Conservation (phyloP, 2,329 filamentous ascomycete genomes). For the Phyllosticta citribraziliensis region DNA sequence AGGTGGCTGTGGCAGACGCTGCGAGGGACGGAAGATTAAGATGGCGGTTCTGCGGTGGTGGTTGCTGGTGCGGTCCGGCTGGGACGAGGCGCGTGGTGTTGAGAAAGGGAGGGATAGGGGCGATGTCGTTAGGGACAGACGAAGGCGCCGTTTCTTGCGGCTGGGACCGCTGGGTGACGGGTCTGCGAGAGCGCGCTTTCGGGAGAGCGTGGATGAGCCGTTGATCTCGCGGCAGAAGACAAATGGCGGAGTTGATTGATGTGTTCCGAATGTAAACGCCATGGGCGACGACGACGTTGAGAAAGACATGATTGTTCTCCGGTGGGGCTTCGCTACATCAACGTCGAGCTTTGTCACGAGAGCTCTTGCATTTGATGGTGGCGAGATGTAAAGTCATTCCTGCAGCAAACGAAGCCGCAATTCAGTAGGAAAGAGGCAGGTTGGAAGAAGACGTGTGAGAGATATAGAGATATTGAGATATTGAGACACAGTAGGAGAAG, state of each 20-base stretch:
- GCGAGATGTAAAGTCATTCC: background rate
- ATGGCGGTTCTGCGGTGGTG: conserved; percentile 18
- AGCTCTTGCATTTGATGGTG: background rate
- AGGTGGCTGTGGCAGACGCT: conserved; percentile 58
- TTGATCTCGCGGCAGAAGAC: conserved; percentile 17
- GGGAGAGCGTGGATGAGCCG: conserved; percentile 18
- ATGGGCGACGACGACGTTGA: background rate
- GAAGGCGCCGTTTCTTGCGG: conserved; percentile 57
- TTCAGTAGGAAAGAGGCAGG: background rate
- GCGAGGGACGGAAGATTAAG: conserved; percentile 47
- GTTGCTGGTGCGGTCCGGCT: conserved; percentile 40
- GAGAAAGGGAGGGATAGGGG: conserved; percentile 58
- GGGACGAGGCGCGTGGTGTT: conserved; percentile 60
- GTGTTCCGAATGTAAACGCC: conserved; percentile 25
- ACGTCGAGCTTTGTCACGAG: background rate
- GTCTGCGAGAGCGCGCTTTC: conserved; percentile 50
- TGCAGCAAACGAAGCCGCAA: background rate
- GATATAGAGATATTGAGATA: too few species aligned
- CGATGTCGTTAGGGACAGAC: conserved; percentile 55
- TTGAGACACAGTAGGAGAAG: background rate
- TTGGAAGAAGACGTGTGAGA: background rate
- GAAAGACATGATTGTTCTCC: background rate
- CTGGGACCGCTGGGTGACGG: conserved; percentile 18
- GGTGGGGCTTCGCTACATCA: background rate
- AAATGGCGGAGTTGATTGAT: conserved; percentile 18